Conservation (phyloP, 78 protist species). For the Dictyostelium brefeldianum region DNA sequence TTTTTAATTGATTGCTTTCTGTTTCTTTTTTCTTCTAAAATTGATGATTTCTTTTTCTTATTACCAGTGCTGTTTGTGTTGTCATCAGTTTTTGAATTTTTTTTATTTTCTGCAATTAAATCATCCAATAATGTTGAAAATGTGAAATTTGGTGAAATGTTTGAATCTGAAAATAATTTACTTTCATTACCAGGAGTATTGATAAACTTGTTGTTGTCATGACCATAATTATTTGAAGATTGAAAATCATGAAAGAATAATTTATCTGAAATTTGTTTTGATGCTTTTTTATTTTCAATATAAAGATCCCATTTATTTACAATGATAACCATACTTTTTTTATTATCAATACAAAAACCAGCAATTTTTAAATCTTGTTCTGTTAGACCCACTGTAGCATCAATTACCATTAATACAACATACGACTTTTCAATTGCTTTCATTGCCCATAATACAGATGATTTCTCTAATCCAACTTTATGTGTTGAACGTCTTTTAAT, state of each 20-base stretch:
- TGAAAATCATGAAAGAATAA: constrained; percentile 42
- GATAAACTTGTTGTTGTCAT: neutral
- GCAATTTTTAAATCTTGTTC: constrained; percentile 82
- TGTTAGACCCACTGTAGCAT: constrained; percentile 80
- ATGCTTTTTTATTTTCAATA: neutral
- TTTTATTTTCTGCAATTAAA: neutral
- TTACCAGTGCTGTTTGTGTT: neutral
- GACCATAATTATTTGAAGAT: neutral
- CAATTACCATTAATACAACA: constrained; percentile 80
- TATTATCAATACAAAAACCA: constrained; percentile 28
- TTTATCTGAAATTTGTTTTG: constrained; percentile 7
- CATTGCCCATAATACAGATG: constrained; percentile 78
- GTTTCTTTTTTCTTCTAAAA: constrained; percentile 15
- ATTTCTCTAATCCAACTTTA: constrained; percentile 68
- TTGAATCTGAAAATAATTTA: neutral
- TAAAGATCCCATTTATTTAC: constrained; percentile 90
- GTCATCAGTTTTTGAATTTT: constrained; percentile 22
- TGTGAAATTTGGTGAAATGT: neutral
- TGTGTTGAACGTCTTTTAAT: constrained; percentile 72
- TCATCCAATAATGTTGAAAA: constrained; percentile 22
- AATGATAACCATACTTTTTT: constrained; percentile 49
- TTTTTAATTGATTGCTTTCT: neutral
- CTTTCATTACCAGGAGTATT: neutral
- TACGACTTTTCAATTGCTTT: constrained; percentile 80
- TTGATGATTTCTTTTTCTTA: constrained; percentile 2